Conservation (phyloP, 176 grass and related monocot genomes). For the Aegilops bicornis region DNA sequence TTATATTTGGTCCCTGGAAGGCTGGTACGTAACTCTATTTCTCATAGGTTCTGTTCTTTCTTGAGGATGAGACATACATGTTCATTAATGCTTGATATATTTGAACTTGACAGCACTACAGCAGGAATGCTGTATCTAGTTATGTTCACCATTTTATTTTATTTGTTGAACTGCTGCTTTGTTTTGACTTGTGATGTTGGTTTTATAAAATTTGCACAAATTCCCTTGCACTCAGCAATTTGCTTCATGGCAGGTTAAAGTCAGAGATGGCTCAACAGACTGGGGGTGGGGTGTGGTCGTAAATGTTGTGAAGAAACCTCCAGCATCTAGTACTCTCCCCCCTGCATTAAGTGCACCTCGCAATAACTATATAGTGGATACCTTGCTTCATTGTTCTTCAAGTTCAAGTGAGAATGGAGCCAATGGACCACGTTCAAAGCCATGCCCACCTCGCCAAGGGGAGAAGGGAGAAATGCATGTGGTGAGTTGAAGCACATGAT, state of each 20-base stretch:
- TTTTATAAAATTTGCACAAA: conserved; percentile 13
- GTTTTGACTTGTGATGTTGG: background rate
- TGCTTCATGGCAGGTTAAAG: conserved; percentile 74
- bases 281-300: conserved; percentile 98
- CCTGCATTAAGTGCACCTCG: conserved; percentile 64
- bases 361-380: conserved; percentile 80
- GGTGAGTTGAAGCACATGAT: conserved; percentile 68
- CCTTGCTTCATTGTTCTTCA: conserved; percentile 88
- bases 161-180: conserved; percentile 16
- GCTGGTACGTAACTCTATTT: conserved; percentile 59
- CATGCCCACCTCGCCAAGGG: conserved; percentile 68
- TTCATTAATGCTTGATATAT: too few relatives aligned
- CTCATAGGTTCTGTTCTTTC: conserved; percentile 6
- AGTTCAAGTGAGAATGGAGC: conserved; percentile 52
- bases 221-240: conserved; percentile 31
- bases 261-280: conserved; percentile 87
- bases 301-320: conserved; percentile 93
- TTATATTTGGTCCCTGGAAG: conserved; percentile 92
- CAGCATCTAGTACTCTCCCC: conserved; percentile 48
- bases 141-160: background rate
- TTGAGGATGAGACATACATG: background rate
- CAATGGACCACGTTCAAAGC: conserved; percentile 65
- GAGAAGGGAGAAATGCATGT: conserved; percentile 99
- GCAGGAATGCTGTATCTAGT: conserved; percentile 2
- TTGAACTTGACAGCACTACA: background rate